Base-by-base conservation (phyloP, 2,329 filamentous ascomycete species). In the Colletotrichum cordylinicola region DNA sequence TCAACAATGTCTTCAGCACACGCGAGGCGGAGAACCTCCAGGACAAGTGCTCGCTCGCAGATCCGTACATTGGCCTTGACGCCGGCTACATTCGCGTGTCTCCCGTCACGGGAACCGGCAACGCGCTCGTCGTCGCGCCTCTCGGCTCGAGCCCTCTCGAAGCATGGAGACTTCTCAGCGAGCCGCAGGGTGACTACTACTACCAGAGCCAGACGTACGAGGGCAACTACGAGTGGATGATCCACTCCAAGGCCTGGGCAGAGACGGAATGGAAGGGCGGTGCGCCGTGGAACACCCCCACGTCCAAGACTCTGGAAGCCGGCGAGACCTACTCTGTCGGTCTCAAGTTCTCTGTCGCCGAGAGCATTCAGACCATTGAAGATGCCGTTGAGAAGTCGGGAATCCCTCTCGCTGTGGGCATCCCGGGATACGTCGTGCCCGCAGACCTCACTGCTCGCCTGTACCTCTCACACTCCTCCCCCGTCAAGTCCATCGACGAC, bases 1-100 rank as follows among this genome's bases (percentile, higher is more conserved):
- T 92, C 83, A 92, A 92, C 82, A 92, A 89, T 80, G 91, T 93
- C 78, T 92, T 92, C 79, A 91, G 87, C 15, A 84, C 85, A 60
- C 86, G 90, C 10, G 81, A 83, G 2, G 86, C 90, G 0, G 82
- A 83, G 4, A 86, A 90, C 8, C 91, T 88, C 8, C 86, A 88
- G 69, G 81, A 83, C 0, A 84, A 86, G 31, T 92, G 91, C 79
- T 89, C 89, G 0, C 84, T 92, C 4, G 86, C 89, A 0, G 91
- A 93, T 72, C 91, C 91, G 0, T 92, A 91, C 70, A 88, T 92
- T n/a, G 91, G 91, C 3, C 84, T 92, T 74, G 84, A 92, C 67
- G 90, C 89, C 0, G 91, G 91, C 0, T 90, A 91, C 72, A 85
- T 92, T 52, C 88, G 90, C 29, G 88, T 90, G 0, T 86, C 87